These are phyloP conservation scores for Pisolithus orientalis DNA, from an alignment of 768 basidiomycete species.

Conservation along the genomic window DNA sequence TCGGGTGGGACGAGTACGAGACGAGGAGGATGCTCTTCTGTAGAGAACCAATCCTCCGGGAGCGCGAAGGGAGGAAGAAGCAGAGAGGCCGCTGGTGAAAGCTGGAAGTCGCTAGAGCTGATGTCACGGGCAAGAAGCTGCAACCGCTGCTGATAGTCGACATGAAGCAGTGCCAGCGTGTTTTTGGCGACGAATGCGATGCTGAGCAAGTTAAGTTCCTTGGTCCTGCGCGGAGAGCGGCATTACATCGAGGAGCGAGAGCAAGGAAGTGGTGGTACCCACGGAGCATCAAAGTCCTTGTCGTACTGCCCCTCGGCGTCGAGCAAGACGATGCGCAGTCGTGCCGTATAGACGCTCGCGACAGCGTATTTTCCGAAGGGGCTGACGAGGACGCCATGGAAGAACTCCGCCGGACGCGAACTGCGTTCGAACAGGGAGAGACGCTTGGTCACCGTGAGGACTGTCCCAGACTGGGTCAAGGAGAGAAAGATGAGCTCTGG, in stretches of 20 bases:
- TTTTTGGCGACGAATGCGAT: slow-evolving; percentile 56
- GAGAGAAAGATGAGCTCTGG: slow-evolving; percentile 63
- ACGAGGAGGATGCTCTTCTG: slow-evolving; percentile 33
- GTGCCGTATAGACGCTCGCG: slow-evolving; percentile 63
- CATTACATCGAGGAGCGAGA: slow-evolving; percentile 1
- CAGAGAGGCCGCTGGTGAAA: slow-evolving; percentile 45
- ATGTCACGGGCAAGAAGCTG: slow-evolving; percentile 60
- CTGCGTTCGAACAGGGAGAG: slow-evolving; percentile 51
- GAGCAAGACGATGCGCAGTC: slow-evolving; percentile 57
- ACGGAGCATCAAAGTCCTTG: slow-evolving; percentile 63
- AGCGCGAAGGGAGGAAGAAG: slow-evolving; percentile 49
- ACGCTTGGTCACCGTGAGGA: slow-evolving; percentile 36
- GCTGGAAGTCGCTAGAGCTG: slow-evolving; percentile 33
- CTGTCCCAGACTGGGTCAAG: slow-evolving; percentile 34
- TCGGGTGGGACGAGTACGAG: slow-evolving; percentile 32
- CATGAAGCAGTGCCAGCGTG: slow-evolving; percentile 59
- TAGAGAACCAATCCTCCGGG: slow-evolving; percentile 38
- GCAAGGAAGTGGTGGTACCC: slow-evolving; percentile 23
- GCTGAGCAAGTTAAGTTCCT: slow-evolving; percentile 63
- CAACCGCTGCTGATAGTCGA: slow-evolving; percentile 56
- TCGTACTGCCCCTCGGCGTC: slow-evolving; percentile 44
- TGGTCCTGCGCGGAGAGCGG: slow-evolving; percentile 35
- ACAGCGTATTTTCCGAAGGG: slow-evolving; percentile 55
- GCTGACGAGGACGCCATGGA: slow-evolving; percentile 62
- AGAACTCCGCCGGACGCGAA: slow-evolving; percentile 64